Percentiles rank a stretch among this genome's conserved stretches.
Conservation (phyloP, 441 rosid genomes). For the Bocquillonia castaneifolia region DNA sequence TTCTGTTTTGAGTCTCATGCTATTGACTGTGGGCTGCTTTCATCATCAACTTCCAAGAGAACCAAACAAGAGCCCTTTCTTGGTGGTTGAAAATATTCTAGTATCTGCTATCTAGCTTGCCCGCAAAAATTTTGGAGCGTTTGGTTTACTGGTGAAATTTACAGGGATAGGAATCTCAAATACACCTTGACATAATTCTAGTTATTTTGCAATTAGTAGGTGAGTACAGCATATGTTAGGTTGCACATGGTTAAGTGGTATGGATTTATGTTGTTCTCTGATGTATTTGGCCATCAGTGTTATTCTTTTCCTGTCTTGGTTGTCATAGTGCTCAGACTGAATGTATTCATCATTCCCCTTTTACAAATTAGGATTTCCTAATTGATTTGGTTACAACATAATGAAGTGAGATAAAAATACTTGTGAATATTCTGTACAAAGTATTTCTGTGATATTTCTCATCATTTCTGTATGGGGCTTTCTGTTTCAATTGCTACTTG, state of each 20-base stretch:
- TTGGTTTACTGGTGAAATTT: not conserved
- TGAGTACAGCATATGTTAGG: not conserved
- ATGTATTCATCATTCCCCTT: not conserved
- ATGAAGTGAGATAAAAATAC: not conserved
- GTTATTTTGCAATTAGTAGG: not conserved
- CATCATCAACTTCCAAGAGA: not conserved
- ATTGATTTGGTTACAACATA: not conserved
- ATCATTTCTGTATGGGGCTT: not conserved
- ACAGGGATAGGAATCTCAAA: not conserved
- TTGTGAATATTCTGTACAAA: not conserved
- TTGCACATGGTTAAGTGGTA: not conserved
- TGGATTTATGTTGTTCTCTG: not conserved
- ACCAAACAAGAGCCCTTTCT: not conserved
- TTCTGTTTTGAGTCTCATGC: constrained; percentile 5
- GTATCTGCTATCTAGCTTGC: not conserved
- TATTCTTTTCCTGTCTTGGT: not conserved
- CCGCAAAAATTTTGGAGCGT: not conserved
- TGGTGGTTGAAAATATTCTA: not conserved
- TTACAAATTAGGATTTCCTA: not conserved
- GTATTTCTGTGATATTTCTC: not conserved
- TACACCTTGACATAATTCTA: not conserved
- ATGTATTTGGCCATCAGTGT: not conserved
- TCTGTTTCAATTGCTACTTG: not conserved
- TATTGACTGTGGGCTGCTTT: not conserved
- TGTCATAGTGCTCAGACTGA: not conserved